Conservation (phyloP, 2,329 filamentous ascomycete species). For the Pseudogymnoascus sp. region DNA sequence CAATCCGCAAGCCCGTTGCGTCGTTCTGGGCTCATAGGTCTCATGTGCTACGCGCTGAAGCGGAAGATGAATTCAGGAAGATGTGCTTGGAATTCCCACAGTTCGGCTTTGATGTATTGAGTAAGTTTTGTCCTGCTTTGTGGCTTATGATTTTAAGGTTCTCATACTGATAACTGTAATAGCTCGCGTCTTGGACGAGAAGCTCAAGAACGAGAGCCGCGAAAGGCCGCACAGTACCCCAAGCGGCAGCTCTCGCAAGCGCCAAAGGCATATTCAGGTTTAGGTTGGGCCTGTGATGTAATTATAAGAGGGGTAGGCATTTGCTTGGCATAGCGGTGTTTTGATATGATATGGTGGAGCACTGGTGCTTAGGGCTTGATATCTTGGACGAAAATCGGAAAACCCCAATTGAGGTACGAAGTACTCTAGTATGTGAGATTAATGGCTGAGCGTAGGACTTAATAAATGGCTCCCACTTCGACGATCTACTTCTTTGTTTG, state of each 20-base stretch:
- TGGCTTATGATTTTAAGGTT: background rate
- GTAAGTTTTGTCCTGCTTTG: slow-evolving; percentile 38
- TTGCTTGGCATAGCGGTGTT: background rate
- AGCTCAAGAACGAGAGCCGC: slow-evolving; percentile 56
- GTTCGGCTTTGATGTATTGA: slow-evolving; percentile 88
- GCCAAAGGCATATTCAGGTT: slow-evolving; percentile 2
- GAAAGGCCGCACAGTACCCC: slow-evolving; percentile 40
- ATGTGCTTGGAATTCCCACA: slow-evolving; percentile 86
- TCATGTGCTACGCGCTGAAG: slow-evolving; percentile 76
- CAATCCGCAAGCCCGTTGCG: slow-evolving; percentile 76
- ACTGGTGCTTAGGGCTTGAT: background rate
- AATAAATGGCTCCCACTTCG: background rate
- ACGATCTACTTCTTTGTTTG: background rate
- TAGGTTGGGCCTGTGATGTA: background rate
- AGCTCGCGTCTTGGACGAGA: slow-evolving; percentile 60
- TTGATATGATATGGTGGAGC: background rate
- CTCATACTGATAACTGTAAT: slow-evolving; percentile 19
- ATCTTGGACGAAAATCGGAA: background rate
- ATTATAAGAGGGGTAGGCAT: background rate
- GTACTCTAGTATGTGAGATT: background rate
- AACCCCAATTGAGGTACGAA: background rate
- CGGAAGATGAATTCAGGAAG: slow-evolving; percentile 74
- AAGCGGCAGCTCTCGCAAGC: slow-evolving; percentile 7
- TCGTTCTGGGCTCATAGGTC: slow-evolving; percentile 80
- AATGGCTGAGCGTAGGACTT: background rate